phyloP scores from a whole-genome alignment of 495 filamentous ascomycete species.

The Penicillium roqueforti region DNA sequence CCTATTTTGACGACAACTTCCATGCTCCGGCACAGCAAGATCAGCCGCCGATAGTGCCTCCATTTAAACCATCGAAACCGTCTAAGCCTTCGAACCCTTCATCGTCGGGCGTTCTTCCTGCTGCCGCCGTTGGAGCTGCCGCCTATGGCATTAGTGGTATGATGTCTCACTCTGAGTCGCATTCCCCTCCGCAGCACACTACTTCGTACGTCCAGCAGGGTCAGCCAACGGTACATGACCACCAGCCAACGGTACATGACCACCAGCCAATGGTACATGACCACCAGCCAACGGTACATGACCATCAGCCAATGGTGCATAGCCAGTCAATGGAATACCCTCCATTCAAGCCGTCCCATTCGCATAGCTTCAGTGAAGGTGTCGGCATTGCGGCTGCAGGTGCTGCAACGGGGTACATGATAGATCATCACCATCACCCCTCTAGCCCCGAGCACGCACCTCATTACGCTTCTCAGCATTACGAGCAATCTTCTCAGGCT shows the following conservation, averaged over 20 bases:
- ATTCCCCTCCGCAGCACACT: conserved; percentile 17
- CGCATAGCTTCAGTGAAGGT: conserved; percentile 33
- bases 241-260: neutral
- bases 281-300: neutral
- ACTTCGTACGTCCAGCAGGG: conserved; percentile 17
- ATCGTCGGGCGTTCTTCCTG: conserved; percentile 22
- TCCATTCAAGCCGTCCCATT: conserved; percentile 27
- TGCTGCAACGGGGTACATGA: conserved; percentile 48
- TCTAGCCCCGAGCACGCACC: conserved; percentile 29
- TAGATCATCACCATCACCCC: conserved; percentile 41
- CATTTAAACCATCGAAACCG: conserved; percentile 26
- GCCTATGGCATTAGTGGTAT: conserved; percentile 27
- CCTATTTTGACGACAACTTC: conserved; percentile 37
- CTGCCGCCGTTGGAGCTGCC: conserved; percentile 23
- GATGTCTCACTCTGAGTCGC: conserved; percentile 15
- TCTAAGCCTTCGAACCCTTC: conserved; percentile 25
- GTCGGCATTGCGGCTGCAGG: conserved; percentile 44
- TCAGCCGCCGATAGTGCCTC: conserved; percentile 16
- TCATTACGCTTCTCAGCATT: conserved; percentile 30
- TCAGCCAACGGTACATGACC: neutral
- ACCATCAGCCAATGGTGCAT: neutral
- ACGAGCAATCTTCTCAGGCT: conserved; percentile 27
- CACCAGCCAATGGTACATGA: neutral
- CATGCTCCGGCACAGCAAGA: conserved; percentile 13
- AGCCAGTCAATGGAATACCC: neutral